Base-by-base conservation (phyloP, 2,329 filamentous ascomycete genomes). In the Scytalidium lignicola region DNA sequence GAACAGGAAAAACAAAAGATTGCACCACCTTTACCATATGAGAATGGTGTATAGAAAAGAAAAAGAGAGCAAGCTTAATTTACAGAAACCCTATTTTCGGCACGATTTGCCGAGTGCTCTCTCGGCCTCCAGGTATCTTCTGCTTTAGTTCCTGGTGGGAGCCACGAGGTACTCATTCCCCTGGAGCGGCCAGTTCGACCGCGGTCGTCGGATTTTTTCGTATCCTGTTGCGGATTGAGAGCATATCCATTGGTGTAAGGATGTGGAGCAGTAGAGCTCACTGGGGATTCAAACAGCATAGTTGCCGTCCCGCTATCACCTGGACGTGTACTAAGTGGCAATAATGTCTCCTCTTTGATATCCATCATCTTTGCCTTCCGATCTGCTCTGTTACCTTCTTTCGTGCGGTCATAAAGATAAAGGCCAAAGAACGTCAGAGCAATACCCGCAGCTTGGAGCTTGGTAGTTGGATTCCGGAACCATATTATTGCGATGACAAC, bases 381-480 rank as follows among this genome's bases (percentile, higher is more conserved):
- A 64, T 97, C 91, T 28, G 89, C 90, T 65, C 91, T 91, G 62
- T 89, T 90, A 58, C 86, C 86, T 63, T 95, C 86, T 62, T 83
- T 91, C 17, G 90, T 95, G 52, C 93, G 85, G 68, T 99, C 93
- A 68, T 99, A 99, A 39, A 99, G 79, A 65, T 97, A 99, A 13
- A 99, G 76, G 0, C 93, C 93, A 23, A 96, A 61, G 64, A 96
- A 96, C 0, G 93, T 99, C 42, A 99, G 79, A 3, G 71, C 79
- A 61, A 99, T 96, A 15, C 93, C 93, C 40, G 87, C 75, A 1
- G 82, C 89, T 68, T 99, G 93, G 15, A 95, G 68, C 15, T 75
- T 77, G 4, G 89, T 96, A 26, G 93, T 96, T 1, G 86, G 82
- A 67, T 85, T 96, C 55, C 90, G 86, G 70, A 97, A 99, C 93